Conservation (phyloP, 2,329 filamentous ascomycete species). For the Aspergillus pseudoviridinutans region DNA sequence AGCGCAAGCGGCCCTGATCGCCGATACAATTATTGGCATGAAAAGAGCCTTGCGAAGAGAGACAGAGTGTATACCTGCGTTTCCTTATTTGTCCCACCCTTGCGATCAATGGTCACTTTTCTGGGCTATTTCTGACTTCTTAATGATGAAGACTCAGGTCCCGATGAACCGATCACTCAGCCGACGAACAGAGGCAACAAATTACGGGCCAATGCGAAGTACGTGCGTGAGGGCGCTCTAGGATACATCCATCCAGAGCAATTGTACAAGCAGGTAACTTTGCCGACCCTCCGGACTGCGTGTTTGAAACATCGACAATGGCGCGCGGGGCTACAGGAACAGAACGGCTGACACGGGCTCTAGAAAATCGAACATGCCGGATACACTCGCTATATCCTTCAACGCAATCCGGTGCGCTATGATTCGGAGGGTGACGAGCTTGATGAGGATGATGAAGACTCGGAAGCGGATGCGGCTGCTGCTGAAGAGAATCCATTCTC, state of each 20-base stretch:
- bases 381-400: constrained; percentile 57
- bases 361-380: constrained; percentile 61
- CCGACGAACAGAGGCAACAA: constrained; percentile 60
- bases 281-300: neutral
- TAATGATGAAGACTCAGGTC: constrained; percentile 29
- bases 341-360: neutral
- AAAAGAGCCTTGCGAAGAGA: constrained; percentile 50
- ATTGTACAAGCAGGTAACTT: constrained; percentile 54
- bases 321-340: neutral
- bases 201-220: constrained; percentile 54
- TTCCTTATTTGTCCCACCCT: neutral
- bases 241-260: constrained; percentile 49
- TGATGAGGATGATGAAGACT: constrained; percentile 55
- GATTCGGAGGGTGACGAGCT: constrained; percentile 63
- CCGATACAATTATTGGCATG: constrained; percentile 54
- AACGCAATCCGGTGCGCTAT: constrained; percentile 56
- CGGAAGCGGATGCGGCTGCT: constrained; percentile 55
- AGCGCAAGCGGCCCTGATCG: constrained; percentile 43
- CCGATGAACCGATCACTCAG: constrained; percentile 52
- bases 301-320: neutral
- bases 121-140: constrained; percentile 11
- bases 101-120: neutral
- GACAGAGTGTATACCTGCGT: constrained; percentile 37
- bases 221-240: constrained; percentile 53
- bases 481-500: constrained; percentile 60